These are phyloP conservation scores for Aspergillus funiculosus DNA, from an alignment of 495 filamentous ascomycete genomes.

Conservation along the genomic window DNA sequence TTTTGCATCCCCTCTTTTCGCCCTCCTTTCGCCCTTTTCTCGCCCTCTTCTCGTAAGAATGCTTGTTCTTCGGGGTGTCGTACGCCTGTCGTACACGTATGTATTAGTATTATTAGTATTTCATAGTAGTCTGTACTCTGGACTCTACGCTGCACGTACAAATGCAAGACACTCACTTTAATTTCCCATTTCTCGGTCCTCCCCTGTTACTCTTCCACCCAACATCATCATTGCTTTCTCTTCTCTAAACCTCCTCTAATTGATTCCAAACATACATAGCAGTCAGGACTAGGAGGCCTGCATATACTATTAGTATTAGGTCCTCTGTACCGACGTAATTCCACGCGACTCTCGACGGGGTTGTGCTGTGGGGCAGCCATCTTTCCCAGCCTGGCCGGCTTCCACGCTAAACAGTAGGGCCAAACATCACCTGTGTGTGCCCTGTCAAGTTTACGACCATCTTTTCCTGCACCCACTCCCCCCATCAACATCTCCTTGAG, in stretches of 20 bases:
- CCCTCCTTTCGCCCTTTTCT: background rate
- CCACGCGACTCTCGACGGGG: conserved; percentile 32
- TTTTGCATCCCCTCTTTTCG: background rate
- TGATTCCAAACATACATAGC: conserved; percentile 13
- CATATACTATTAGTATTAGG: conserved; percentile 9
- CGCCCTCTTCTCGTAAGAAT: conserved; percentile 6
- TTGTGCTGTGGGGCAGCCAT: conserved; percentile 37
- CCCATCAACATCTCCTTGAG: conserved; percentile 17
- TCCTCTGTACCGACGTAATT: conserved; percentile 16
- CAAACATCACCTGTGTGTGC: conserved; percentile 44
- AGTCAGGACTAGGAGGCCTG: conserved; percentile 2
- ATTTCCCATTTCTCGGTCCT: conserved; percentile 2
- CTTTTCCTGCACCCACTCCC: conserved; percentile 31
- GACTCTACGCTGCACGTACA: no score
- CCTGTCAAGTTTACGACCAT: conserved; percentile 36
- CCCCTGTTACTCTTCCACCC: conserved; percentile 1
- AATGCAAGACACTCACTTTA: no score
- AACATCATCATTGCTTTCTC: conserved; percentile 2
- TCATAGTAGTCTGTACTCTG: no score
- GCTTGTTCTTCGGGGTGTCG: no score
- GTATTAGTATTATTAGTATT: no score
- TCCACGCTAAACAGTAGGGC: conserved; percentile 47
- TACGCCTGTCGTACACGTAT: no score
- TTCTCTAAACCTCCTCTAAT: background rate
- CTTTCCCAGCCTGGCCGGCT: conserved; percentile 33